Evolutionary conservation across 352 stramenopile genomes (phyloP), one percentile per base, ranked within the genome.

Genomic region (Albugo candida): DNA sequence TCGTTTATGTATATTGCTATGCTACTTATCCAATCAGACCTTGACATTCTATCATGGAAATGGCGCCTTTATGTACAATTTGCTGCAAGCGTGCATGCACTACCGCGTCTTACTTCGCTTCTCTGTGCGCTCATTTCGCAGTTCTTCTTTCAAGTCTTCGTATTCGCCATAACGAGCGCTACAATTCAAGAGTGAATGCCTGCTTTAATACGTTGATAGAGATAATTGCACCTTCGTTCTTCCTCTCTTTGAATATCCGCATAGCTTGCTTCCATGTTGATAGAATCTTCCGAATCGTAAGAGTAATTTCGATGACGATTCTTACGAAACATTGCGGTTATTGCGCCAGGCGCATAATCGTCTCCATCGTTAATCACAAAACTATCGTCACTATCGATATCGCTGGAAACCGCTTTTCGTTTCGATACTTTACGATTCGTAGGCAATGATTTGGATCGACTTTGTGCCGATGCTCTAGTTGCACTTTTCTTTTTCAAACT

Each of bases 201-300:
- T 16, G 11, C 5, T 36, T 35, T 31, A 24, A 0, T 45, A 12
- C 19, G 14, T 40, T 3, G 20, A 41, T 17, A 42, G 3, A 52
- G 18, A 48, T 8, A 19, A 0, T 52, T 56, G 19, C 57, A 83
- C 67, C 74, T 91, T 45, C 75, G 73, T 56, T 81, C 72, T 53
- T 92, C 78, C 52, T 92, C 78, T 50, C 82, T 70, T 58, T 87
- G 75, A 45, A 92, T 92, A 53, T 92, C 75, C 17, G 75, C 70
- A 46, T 74, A 88, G 2, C 66, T 77, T 8, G 78, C 74, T 36
- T 92, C 78, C 78, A 92, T 92, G 52, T 91, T 82, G 47, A 65
- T 73, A 47, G 77, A 91, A 48, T 85, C 78, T 6, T 65, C 62
- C 47, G 75, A 86, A 48, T 88, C 77, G 34, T 82, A 63, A 12